Evolutionary conservation across 306 rosid species (phyloP).

Genomic region (Coriaria nepalensis): DNA sequence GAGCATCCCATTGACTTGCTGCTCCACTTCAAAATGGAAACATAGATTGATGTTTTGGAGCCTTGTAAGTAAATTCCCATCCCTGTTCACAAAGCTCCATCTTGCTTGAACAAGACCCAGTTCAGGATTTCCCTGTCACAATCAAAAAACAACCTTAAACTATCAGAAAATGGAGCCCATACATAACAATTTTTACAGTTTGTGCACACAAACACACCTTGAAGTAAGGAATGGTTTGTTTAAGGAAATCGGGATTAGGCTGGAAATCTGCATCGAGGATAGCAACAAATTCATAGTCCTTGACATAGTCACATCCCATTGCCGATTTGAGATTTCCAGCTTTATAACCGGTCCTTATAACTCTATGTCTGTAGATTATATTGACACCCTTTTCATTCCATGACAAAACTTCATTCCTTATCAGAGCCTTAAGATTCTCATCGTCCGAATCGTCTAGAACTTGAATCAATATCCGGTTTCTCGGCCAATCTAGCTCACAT

Average conservation of each 20-base stretch:
- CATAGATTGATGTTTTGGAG: constrained; percentile 90
- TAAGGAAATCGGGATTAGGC: constrained; percentile 90
- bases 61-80: constrained; percentile 85
- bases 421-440: constrained; percentile 46
- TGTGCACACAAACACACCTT: constrained; percentile 30
- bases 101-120: constrained; percentile 93
- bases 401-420: constrained; percentile 57
- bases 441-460: constrained; percentile 92
- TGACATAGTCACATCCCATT: constrained; percentile 83
- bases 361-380: constrained; percentile 72
- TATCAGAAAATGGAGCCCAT: background rate
- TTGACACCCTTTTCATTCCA: constrained; percentile 82
- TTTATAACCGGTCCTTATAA: constrained; percentile 92
- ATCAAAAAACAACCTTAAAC: background rate
- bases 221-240: constrained; percentile 76
- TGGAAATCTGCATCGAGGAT: constrained; percentile 93
- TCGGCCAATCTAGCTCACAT: constrained; percentile 93
- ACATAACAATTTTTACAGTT: background rate
- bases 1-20: constrained; percentile 88
- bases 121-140: constrained; percentile 73
- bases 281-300: constrained; percentile 79
- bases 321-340: constrained; percentile 98
- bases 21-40: constrained; percentile 99
- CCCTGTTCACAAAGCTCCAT: constrained; percentile 91
- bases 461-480: constrained; percentile 66